A percentile compares a stretch with the other conserved stretches of the same genome.
Conservation (phyloP, 208 protist species). For the Leishmania martiniquensis region DNA sequence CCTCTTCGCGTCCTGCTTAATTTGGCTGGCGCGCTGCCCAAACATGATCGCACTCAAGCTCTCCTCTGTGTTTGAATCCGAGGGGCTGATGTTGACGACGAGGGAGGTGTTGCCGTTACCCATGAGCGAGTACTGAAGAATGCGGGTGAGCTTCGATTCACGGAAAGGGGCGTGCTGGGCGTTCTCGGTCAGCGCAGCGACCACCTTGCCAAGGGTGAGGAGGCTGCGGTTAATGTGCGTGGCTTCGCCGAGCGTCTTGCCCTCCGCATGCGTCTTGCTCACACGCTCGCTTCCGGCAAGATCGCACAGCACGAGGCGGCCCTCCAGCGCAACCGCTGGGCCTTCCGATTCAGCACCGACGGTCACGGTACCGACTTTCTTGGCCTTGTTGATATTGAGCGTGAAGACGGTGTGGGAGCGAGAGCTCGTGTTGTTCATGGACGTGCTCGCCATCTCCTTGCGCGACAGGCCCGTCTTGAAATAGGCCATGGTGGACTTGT, state of each 20-base stretch:
- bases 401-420: conserved; percentile 95
- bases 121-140: conserved; percentile 92
- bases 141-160: conserved; percentile 95
- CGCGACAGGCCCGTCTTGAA: conserved; percentile 81
- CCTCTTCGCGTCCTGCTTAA: conserved; percentile 90
- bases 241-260: conserved; percentile 94
- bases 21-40: conserved; percentile 93
- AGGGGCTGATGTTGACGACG: conserved; percentile 90
- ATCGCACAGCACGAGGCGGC: conserved; percentile 96
- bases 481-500: conserved; percentile 70
- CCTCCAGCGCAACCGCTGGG: conserved; percentile 63
- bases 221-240: conserved; percentile 97
- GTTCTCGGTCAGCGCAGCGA: conserved; percentile 82
- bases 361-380: conserved; percentile 45
- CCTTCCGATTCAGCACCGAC: conserved; percentile 15
- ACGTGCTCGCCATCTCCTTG: conserved; percentile 91
- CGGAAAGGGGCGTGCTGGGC: conserved; percentile 89
- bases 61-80: conserved; percentile 87
- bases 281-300: conserved; percentile 97
- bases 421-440: conserved; percentile 92
- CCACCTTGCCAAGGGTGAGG: conserved; percentile 91
- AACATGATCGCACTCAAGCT: conserved; percentile 89
- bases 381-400: conserved; percentile 85
- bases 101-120: conserved; percentile 93
- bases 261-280: conserved; percentile 91